Conservation (phyloP, 2,329 filamentous ascomycete genomes). For the Hymenoscyphus albidus region DNA sequence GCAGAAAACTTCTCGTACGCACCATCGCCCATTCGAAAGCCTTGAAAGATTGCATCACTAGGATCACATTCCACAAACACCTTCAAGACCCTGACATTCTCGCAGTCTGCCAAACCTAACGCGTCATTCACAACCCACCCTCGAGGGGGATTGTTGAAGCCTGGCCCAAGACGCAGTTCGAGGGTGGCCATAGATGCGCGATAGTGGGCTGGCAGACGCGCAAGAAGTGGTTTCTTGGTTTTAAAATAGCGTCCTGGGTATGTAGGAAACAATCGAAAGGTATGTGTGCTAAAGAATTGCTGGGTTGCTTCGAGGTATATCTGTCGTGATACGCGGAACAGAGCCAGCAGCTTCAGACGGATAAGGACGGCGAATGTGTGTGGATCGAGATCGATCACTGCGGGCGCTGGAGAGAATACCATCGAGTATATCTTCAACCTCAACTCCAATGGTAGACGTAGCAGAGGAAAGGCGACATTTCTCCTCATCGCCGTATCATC, state of each 20-base stretch:
- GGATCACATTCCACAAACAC: slow-evolving; percentile 73
- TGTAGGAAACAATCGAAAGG: slow-evolving; percentile 64
- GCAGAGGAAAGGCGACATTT: slow-evolving; percentile 56
- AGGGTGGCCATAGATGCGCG: slow-evolving; percentile 58
- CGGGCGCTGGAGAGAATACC: slow-evolving; percentile 51
- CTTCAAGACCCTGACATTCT: slow-evolving; percentile 54
- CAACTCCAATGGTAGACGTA: slow-evolving; percentile 65
- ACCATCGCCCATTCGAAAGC: slow-evolving; percentile 55
- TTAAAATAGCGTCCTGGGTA: slow-evolving; percentile 65
- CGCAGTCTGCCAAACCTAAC: slow-evolving; percentile 61
- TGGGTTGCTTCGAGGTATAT: slow-evolving; percentile 62
- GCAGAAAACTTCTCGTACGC: slow-evolving; percentile 68
- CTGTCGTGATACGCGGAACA: slow-evolving; percentile 58
- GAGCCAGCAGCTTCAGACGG: slow-evolving; percentile 48
- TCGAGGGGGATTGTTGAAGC: slow-evolving; percentile 66
- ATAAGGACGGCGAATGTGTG: slow-evolving; percentile 60
- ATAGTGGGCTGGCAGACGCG: slow-evolving; percentile 59
- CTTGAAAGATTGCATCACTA: slow-evolving; percentile 61
- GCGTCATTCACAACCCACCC: slow-evolving; percentile 65
- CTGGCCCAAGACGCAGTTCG: slow-evolving; percentile 68
- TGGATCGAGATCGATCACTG: slow-evolving; percentile 63
- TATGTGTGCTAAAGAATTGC: slow-evolving; percentile 60
- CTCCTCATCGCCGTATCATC: slow-evolving; percentile 7
- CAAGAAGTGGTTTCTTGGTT: slow-evolving; percentile 67
- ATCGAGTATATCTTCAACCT: slow-evolving; percentile 65